phyloP scores from a whole-genome alignment of 805 yeast genomes.

The Metschnikowia gruessii region DNA sequence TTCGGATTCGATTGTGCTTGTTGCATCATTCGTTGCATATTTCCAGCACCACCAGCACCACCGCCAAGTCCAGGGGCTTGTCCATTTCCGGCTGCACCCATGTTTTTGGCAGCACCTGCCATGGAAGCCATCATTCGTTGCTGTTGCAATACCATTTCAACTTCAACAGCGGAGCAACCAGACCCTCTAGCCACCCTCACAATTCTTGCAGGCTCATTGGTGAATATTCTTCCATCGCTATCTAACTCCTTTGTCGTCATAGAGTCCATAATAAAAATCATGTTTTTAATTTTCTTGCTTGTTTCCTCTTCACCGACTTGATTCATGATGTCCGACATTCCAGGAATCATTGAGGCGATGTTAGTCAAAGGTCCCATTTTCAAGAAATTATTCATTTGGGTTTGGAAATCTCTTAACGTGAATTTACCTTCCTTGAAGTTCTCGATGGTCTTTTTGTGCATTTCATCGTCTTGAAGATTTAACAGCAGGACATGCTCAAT shows the following conservation, averaged over 20 bases:
- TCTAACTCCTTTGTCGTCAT: conserved; percentile 92
- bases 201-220: conserved; percentile 78
- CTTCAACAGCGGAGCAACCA: conserved; percentile 89
- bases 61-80: conserved; percentile 26
- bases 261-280: conserved; percentile 91
- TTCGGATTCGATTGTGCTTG: conserved; percentile 50
- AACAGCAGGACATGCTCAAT: conserved; percentile 91
- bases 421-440: conserved; percentile 94
- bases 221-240: conserved; percentile 79
- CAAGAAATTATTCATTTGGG: conserved; percentile 91
- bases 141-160: conserved; percentile 87
- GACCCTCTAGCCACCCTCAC: conserved; percentile 92
- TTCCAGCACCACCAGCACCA: conserved; percentile 33
- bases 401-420: conserved; percentile 85
- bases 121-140: conserved; percentile 91
- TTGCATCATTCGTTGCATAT: conserved; percentile 53
- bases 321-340: conserved; percentile 77
- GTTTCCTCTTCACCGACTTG: conserved; percentile 93
- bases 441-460: conserved; percentile 86
- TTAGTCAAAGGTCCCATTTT: conserved; percentile 96
- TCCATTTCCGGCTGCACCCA: conserved; percentile 46
- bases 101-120: conserved; percentile 67
- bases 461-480: conserved; percentile 59
- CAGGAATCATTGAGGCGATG: conserved; percentile 93
- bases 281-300: conserved; percentile 73